Evolutionary conservation across 768 basidiomycete genomes (phyloP).

Genomic region (Psilocybe tampanensis): DNA sequence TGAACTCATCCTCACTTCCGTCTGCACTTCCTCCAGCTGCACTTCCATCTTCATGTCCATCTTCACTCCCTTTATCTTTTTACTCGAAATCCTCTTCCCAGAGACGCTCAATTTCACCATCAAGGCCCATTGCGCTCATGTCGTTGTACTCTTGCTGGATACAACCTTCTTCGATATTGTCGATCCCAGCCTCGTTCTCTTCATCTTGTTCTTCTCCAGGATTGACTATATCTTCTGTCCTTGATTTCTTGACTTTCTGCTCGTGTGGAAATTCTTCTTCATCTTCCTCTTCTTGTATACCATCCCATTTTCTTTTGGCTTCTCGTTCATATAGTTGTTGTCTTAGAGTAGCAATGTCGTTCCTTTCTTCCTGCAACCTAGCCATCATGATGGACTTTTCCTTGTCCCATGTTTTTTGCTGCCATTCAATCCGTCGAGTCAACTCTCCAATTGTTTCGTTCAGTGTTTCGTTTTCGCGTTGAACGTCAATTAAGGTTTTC

Average conservation of each 20-base stretch:
- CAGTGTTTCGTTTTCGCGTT: background rate
- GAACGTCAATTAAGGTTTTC: background rate
- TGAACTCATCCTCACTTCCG: background rate
- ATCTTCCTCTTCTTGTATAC: background rate
- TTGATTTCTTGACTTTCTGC: background rate
- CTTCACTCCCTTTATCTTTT: background rate
- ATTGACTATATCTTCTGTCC: background rate
- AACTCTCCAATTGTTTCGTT: background rate
- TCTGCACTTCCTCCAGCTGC: background rate
- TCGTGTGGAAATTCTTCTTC: background rate
- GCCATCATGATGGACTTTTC: constrained; percentile 1
- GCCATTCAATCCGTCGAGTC: background rate
- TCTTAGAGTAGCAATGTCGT: background rate
- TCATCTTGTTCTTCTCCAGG: background rate
- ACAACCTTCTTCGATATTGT: background rate
- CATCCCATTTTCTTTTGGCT: background rate
- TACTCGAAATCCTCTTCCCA: too few relatives aligned
- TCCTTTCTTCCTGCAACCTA: background rate
- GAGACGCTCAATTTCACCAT: too few relatives aligned
- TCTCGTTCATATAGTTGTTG: background rate
- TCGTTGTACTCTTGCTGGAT: background rate
- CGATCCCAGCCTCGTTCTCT: background rate
- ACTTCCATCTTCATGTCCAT: background rate
- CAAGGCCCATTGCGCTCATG: too few relatives aligned
- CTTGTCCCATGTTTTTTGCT: background rate